These are phyloP conservation scores for Penicillium goetzii DNA, from an alignment of 495 filamentous ascomycete genomes.

Conservation along the genomic window DNA sequence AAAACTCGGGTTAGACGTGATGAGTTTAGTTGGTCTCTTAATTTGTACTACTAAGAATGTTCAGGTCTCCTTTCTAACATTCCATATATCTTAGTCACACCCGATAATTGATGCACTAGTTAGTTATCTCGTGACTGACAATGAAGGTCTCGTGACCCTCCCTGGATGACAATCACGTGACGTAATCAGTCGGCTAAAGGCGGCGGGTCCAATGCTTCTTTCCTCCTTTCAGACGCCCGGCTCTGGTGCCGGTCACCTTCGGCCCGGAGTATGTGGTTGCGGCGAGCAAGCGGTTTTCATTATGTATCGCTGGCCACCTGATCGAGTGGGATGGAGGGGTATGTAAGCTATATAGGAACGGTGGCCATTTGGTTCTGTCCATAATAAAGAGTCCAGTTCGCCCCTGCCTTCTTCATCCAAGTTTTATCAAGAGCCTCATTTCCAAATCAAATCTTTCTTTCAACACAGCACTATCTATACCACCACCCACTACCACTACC, in stretches of 20 bases:
- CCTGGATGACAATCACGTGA: constrained; percentile 35
- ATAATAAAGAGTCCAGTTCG: background rate
- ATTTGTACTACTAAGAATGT: background rate
- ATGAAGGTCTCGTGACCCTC: constrained; percentile 2
- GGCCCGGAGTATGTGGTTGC: constrained; percentile 33
- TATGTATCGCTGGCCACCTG: constrained; percentile 7
- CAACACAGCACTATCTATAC: constrained; percentile 24
- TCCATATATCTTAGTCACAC: background rate
- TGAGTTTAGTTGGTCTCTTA: background rate
- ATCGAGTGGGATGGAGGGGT: constrained; percentile 3
- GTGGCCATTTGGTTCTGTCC: constrained; percentile 1
- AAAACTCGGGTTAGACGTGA: background rate
- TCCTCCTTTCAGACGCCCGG: constrained; percentile 7
- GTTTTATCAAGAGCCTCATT: background rate
- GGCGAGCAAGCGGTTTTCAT: constrained; percentile 76
- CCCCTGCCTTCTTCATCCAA: background rate
- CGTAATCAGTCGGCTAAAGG: constrained; percentile 30
- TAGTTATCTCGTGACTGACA: background rate
- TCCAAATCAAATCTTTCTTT: background rate
- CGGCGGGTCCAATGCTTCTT: constrained; percentile 6
- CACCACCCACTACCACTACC: constrained; percentile 35
- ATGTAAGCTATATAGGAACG: constrained; percentile 26
- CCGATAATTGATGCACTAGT: background rate
- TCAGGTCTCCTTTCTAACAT: background rate
- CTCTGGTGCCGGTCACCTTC: constrained; percentile 7